phyloP scores from a whole-genome alignment of 2,329 filamentous ascomycete genomes.

The Stemphylium lycopersici region DNA sequence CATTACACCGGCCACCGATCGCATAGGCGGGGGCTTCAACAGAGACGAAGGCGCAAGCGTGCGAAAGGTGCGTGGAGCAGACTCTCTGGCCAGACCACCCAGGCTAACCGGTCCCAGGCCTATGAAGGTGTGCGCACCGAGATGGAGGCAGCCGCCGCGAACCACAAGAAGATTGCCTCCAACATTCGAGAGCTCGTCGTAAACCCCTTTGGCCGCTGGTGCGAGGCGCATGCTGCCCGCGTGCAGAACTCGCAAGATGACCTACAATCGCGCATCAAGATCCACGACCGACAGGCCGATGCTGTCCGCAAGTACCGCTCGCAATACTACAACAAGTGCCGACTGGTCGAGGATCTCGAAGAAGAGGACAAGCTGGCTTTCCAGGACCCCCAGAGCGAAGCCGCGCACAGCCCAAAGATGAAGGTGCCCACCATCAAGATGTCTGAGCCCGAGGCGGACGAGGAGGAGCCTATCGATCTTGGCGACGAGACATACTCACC shows the following conservation, averaged over 20 bases:
- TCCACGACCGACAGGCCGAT: conserved; percentile 90
- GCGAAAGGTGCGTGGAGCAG: conserved; percentile 71
- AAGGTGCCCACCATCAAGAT: conserved; percentile 89
- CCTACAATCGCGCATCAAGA: conserved; percentile 86
- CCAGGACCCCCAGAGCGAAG: conserved; percentile 73
- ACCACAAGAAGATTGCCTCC: conserved; percentile 92
- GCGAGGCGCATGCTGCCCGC: conserved; percentile 88
- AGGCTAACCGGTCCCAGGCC: conserved; percentile 64
- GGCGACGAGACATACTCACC: conserved; percentile 85
- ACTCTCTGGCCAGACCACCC: neutral
- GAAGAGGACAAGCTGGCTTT: conserved; percentile 99
- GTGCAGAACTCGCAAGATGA: conserved; percentile 95
- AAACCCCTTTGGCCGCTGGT: conserved; percentile 93
- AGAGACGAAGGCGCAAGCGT: conserved; percentile 95
- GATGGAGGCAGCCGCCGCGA: conserved; percentile 89
- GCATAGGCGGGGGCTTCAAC: conserved; percentile 80
- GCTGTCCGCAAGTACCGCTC: conserved; percentile 89
- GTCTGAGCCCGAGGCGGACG: conserved; percentile 67
- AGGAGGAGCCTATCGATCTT: conserved; percentile 87
- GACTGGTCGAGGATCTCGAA: conserved; percentile 92
- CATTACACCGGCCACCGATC: conserved; percentile 82
- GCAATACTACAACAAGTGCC: conserved; percentile 98
- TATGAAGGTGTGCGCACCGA: conserved; percentile 92
- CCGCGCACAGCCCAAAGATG: conserved; percentile 58
- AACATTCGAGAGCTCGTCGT: conserved; percentile 97